A percentile compares a stretch with the other conserved stretches of the same genome.
phyloP scores from a whole-genome alignment of 2,329 filamentous ascomycete species.

The Hawksworthiomyces lignivorus region DNA sequence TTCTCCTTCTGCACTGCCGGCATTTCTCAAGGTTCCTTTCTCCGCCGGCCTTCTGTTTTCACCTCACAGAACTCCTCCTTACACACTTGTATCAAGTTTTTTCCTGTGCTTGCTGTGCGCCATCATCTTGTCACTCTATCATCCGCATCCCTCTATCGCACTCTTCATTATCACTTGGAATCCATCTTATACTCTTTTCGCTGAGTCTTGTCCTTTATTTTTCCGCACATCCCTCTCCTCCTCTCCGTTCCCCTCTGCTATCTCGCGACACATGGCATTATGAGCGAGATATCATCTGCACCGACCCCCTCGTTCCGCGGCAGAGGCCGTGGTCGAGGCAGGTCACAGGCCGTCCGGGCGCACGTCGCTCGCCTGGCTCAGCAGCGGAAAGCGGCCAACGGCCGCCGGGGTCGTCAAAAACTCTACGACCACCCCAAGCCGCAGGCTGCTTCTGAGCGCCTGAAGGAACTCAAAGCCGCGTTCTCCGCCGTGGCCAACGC shows the following conservation, averaged over 20 bases:
- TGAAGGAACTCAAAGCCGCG: conserved; percentile 57
- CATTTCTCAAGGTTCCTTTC: too few species aligned
- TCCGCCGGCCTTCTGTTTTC: too few species aligned
- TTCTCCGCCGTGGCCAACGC: conserved; percentile 56
- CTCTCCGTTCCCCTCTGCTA: not conserved
- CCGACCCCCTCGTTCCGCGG: conserved; percentile 14
- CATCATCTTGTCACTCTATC: not conserved
- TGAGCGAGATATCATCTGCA: conserved; percentile 15
- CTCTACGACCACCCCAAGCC: conserved; percentile 45
- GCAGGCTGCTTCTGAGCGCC: conserved; percentile 54
- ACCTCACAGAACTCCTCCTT: too few species aligned
- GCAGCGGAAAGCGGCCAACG: conserved; percentile 28
- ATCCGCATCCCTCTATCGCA: not conserved
- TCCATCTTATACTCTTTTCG: too few species aligned
- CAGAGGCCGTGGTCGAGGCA: conserved; percentile 27
- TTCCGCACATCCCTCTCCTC: not conserved
- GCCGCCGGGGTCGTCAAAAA: conserved; percentile 46
- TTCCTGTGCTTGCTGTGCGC: too few species aligned
- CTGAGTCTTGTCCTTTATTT: too few species aligned
- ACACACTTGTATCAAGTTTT: too few species aligned
- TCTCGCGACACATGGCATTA: conserved; percentile 15
- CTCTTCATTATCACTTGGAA: too few species aligned
- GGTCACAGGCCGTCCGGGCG: conserved; percentile 20
- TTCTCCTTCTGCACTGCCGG: too few species aligned
- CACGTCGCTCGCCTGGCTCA: conserved; percentile 20